These are phyloP conservation scores for Rhodamnia rubescens DNA, from an alignment of 345 rosid species.

Conservation along the genomic window DNA sequence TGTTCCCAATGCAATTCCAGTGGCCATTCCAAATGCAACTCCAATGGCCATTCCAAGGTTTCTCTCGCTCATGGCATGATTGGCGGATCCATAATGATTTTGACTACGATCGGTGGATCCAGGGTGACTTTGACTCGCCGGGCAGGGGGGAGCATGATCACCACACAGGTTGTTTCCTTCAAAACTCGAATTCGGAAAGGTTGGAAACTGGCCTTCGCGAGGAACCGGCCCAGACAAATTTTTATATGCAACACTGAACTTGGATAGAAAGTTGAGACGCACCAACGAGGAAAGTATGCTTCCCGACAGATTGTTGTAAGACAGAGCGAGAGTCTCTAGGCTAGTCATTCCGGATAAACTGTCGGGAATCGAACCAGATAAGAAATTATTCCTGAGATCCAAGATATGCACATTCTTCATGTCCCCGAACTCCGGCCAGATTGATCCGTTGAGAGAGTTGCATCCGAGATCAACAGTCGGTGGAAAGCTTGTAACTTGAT, in stretches of 20 bases:
- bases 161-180: constrained; percentile 38
- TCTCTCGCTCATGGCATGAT: background rate
- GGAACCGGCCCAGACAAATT: background rate
- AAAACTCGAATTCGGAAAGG: background rate
- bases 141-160: constrained; percentile 34
- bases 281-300: background rate
- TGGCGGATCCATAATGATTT: background rate
- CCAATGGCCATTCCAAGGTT: background rate
- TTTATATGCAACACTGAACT: background rate
- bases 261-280: background rate
- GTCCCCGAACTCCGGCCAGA: background rate
- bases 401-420: background rate
- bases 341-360: background rate
- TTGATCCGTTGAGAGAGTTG: constrained; percentile 4
- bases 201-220: background rate
- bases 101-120: background rate
- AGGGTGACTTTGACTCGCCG: background rate
- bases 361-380: background rate
- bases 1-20: background rate
- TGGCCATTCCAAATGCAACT: background rate
- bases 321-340: background rate
- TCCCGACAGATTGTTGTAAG: background rate
- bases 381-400: background rate
- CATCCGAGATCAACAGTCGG: background rate
- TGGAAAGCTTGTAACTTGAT: background rate